These are phyloP conservation scores for Stephania yunnanensis DNA, from an alignment of 164 flowering plant species.

Conservation along the genomic window DNA sequence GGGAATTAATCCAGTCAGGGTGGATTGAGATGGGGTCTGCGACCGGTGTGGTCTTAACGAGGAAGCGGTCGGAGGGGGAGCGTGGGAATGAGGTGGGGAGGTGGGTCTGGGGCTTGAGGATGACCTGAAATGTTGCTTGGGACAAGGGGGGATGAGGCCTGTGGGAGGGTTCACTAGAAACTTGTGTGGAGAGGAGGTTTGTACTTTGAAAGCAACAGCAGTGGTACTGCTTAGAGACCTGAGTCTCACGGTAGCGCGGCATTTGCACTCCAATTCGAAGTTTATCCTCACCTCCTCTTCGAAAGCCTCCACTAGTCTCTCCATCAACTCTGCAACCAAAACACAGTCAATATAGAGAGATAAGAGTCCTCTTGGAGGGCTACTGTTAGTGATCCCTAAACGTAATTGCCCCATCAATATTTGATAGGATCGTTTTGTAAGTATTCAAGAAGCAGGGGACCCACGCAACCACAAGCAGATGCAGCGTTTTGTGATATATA, in stretches of 20 bases:
- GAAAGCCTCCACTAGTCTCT: slow-evolving; percentile 43
- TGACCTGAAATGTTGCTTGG: slow-evolving; percentile 49
- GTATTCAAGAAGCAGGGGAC: not conserved
- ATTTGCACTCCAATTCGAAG: slow-evolving; percentile 42
- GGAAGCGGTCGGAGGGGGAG: slow-evolving; percentile 67
- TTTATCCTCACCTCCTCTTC: slow-evolving; percentile 53
- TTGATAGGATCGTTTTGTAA: not conserved
- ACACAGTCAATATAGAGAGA: not conserved
- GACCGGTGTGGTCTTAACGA: slow-evolving; percentile 40
- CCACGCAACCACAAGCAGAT: not conserved
- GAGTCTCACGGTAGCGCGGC: slow-evolving; percentile 49
- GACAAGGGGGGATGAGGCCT: slow-evolving; percentile 54
- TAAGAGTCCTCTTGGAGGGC: not conserved
- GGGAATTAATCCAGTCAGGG: slow-evolving; percentile 26
- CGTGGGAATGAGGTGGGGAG: slow-evolving; percentile 60
- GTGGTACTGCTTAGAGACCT: slow-evolving; percentile 39
- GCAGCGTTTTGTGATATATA: not conserved
- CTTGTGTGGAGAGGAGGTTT: slow-evolving; percentile 74
- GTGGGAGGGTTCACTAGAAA: slow-evolving; percentile 69
- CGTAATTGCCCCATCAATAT: no score
- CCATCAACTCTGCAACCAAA: slow-evolving; percentile 12
- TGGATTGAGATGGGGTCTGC: not conserved
- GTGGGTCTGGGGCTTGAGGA: slow-evolving; percentile 63
- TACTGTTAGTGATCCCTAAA: no score
- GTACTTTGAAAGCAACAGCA: slow-evolving; percentile 63